These are phyloP conservation scores for Fraxinus albicans DNA, from an alignment of 305 asterid genomes.

Conservation along the genomic window DNA sequence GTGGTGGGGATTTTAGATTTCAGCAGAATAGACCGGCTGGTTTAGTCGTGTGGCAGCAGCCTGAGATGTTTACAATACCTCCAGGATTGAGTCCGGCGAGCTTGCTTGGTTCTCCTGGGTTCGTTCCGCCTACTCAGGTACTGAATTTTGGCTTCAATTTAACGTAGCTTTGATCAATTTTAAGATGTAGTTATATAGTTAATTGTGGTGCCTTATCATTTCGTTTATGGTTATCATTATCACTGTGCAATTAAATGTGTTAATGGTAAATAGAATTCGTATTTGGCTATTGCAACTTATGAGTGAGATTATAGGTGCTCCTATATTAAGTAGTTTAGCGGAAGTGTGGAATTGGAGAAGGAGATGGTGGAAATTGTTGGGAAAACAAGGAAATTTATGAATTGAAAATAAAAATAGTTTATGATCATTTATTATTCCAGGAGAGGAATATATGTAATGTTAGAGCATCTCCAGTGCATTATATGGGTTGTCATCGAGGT, in stretches of 20 bases:
- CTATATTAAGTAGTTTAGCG: not conserved
- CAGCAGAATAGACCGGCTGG: conserved; percentile 50
- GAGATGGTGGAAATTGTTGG: not conserved
- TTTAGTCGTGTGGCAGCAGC: conserved; percentile 39
- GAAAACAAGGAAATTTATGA: not conserved
- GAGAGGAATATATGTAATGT: not conserved
- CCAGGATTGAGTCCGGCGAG: conserved; percentile 66
- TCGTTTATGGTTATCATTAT: not conserved
- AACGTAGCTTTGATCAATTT: not conserved
- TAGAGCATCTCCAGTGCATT: not conserved
- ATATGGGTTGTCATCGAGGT: not conserved
- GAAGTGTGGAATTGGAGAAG: not conserved
- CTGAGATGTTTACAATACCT: conserved; percentile 53
- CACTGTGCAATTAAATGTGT: not conserved
- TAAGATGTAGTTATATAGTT: not conserved
- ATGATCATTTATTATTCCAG: not conserved
- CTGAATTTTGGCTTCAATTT: conserved; percentile 3
- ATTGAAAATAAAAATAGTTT: not conserved
- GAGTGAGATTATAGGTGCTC: not conserved
- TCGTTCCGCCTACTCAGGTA: conserved; percentile 64
- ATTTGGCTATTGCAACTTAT: not conserved
- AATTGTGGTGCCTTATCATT: not conserved
- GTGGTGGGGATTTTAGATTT: conserved; percentile 40
- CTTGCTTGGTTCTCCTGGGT: conserved; percentile 69
- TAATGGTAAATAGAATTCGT: conserved; percentile 7